Evolutionary conservation across 2,329 filamentous ascomycete species (phyloP), one percentile per base, ranked within the genome.

Genomic region (Microascus cirrosus): DNA sequence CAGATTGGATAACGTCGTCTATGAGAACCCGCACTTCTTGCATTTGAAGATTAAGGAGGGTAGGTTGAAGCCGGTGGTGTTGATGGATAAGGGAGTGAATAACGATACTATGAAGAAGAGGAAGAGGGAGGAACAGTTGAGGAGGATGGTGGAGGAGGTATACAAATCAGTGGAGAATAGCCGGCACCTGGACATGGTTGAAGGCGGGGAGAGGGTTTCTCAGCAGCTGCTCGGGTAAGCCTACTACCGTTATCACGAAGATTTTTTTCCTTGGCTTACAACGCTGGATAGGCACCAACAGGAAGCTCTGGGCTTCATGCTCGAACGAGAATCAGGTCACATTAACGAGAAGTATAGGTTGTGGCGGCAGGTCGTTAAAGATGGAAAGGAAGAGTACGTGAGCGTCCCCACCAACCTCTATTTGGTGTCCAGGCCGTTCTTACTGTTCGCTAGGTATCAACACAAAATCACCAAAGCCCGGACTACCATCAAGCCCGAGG

Each of bases 381-480:
- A 68, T 54, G 64, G 66, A 53, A 62, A 67, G 60, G 56, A 66
- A 61, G 61, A 66, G 66, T 63, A 64, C 58, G 61, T 61, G 50
- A n/a, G n/a, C n/a, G 12, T 4, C 36, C 7, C 54, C 52, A 34
- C 12, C 4, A 15, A 12, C 4, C 18, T 12, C 3, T 13, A 3
- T 12, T 7, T 42, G 12, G 36, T 7, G 36, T 4, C 36, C 3
- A 4, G 15, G 15, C 13, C 3, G 6, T 13, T 5, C 36, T 42
- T 5, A 42, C 36, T 13, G 24, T 36, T 6, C 22, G 10, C 1
- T 54, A 71, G 68, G 56, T 76, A 70, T 55, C 65, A 67, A 0
- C 74, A 77, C 59, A 62, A 60, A 18, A 71, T 78, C 58, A 77
- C 74, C 3, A 71, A 68, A 15, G 64, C 62, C 0, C 67, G 74